Evolutionary conservation across 2,329 filamentous ascomycete species (phyloP), one percentile per base, ranked within the genome.

Genomic region (Fusarium oxysporum): DNA sequence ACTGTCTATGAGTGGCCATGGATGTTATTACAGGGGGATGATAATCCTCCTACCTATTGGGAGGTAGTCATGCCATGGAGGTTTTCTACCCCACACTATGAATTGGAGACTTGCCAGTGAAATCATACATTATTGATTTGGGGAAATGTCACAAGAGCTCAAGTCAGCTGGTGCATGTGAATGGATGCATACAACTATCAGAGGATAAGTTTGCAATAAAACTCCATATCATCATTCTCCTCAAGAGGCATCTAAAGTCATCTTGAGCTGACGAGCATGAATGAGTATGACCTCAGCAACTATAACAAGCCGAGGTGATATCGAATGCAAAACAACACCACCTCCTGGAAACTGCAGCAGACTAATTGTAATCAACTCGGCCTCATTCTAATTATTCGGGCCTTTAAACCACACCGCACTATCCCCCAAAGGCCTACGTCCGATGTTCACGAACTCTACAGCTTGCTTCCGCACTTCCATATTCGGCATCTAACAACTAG

Each of bases 391-490:
- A 60, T 72, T 47, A 77, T 77, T 76, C 74, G 74, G 76, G 72
- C 76, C 76, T 76, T 77, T 78, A 56, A 54, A 70, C 66, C 75
- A 74, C 74, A 73, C 71, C 72, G 67, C 62, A 68, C 68, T 62
- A 72, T 72, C 28, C 65, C 75, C 63, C 68, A 67, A 73, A 67
- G 68, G 73, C 66, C 65, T 64, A 47, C 51, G 28, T 65, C 71
- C 65, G 63, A 45, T 60, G 30, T 50, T 53, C 50, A 70, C 57
- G 28, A 62, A 58, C 41, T 47, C 53, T 58, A 32, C 58, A 69
- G 41, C 57, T 64, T 70, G 41, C 65, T 69, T 70, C 71, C 70
- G 69, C 44, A 54, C 54, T 72, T 75, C 76, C 75, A 59, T 50
- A 68, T 75, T 48, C 43, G 71, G 76, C 54, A 47, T 53, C 60